Evolutionary conservation across 306 rosid genomes (phyloP).

Genomic region (Cicer chorassanicum): DNA sequence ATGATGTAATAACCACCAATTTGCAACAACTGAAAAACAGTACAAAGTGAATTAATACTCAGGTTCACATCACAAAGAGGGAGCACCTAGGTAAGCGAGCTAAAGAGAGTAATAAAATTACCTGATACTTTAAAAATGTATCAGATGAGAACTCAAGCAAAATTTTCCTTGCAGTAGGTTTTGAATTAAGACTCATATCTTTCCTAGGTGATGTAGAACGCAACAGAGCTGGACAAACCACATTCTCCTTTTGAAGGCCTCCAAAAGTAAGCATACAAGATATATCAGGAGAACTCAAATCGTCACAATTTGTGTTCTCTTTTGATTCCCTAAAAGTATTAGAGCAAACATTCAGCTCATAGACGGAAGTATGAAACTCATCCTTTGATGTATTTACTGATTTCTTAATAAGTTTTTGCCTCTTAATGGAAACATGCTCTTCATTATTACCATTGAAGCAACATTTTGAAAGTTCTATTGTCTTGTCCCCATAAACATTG

Average conservation of each 20-base stretch:
- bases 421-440: slow-evolving; percentile 56
- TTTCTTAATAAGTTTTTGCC: slow-evolving; percentile 54
- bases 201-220: slow-evolving; percentile 41
- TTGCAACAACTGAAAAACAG: slow-evolving; percentile 70
- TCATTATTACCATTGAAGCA: slow-evolving; percentile 41
- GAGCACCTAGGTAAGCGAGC: slow-evolving; percentile 35
- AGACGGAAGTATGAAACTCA: slow-evolving; percentile 44
- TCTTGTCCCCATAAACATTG: slow-evolving; percentile 48
- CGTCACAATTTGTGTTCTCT: slow-evolving; percentile 43
- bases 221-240: slow-evolving; percentile 57
- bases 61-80: slow-evolving; percentile 19
- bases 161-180: slow-evolving; percentile 57
- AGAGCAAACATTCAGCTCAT: slow-evolving; percentile 53
- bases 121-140: slow-evolving; percentile 69
- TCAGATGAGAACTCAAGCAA: slow-evolving; percentile 77
- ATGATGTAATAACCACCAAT: slow-evolving; percentile 77
- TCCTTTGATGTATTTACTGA: slow-evolving; percentile 47
- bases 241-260: slow-evolving; percentile 46
- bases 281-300: slow-evolving; percentile 52
- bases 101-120: slow-evolving; percentile 44
- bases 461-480: slow-evolving; percentile 47
- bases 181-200: slow-evolving; percentile 46
- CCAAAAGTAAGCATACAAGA: slow-evolving; percentile 62
- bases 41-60: slow-evolving; percentile 42
- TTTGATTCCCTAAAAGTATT: slow-evolving; percentile 47